These are phyloP conservation scores for Pseudogymnoascus sp. DNA, from an alignment of 2,329 filamentous ascomycete species.

Conservation along the genomic window DNA sequence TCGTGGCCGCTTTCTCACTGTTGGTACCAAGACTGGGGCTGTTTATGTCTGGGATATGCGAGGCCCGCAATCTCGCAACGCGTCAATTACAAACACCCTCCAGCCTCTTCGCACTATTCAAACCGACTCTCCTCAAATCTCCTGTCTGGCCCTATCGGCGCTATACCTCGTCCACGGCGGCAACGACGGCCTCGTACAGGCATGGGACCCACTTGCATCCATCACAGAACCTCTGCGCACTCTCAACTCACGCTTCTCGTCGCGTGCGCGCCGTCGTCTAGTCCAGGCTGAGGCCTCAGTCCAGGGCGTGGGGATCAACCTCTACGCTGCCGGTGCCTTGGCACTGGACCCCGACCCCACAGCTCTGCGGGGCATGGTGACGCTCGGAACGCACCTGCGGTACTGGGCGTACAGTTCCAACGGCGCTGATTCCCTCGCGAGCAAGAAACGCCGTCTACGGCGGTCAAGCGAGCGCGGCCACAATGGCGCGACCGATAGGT, in stretches of 20 bases:
- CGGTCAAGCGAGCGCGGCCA: constrained; percentile 53
- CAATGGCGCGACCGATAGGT: constrained; percentile 50
- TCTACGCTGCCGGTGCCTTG: constrained; percentile 76
- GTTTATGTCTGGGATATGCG: constrained; percentile 82
- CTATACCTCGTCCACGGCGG: constrained; percentile 89
- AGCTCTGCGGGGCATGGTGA: constrained; percentile 74
- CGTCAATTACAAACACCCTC: constrained; percentile 50
- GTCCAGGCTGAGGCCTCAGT: constrained; percentile 61
- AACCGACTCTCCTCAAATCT: constrained; percentile 83
- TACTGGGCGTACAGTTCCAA: constrained; percentile 94
- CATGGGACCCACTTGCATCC: constrained; percentile 92
- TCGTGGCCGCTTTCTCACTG: constrained; percentile 69
- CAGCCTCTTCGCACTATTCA: constrained; percentile 73
- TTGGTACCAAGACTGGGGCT: constrained; percentile 72
- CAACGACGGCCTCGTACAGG: constrained; percentile 88
- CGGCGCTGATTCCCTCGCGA: constrained; percentile 62
- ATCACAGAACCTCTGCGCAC: constrained; percentile 72
- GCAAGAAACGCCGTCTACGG: constrained; percentile 70
- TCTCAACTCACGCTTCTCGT: constrained; percentile 76
- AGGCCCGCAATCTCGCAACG: constrained; percentile 46
- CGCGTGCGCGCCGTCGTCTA: constrained; percentile 70
- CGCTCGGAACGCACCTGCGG: constrained; percentile 77
- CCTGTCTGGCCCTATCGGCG: constrained; percentile 73
- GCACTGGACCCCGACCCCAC: constrained; percentile 83
- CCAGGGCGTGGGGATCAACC: constrained; percentile 63